These are phyloP conservation scores for Phalaenopsis equestris DNA, from an alignment of 106 monocot genomes.

Conservation along the genomic window DNA sequence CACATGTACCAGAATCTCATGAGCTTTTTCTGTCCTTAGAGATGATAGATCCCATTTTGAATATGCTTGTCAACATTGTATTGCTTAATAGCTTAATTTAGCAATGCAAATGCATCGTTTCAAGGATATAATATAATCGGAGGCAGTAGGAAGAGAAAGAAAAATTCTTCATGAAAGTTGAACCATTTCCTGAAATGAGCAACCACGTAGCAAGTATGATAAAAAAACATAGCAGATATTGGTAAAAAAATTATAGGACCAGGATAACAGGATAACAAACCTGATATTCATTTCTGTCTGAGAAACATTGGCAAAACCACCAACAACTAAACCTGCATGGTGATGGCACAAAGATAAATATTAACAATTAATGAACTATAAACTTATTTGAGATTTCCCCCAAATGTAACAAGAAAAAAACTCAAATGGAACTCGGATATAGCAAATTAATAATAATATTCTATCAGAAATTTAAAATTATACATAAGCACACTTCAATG, in stretches of 20 bases:
- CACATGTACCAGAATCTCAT: too few species aligned
- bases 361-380: not conserved
- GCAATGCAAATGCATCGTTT: too few species aligned
- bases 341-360: constrained; percentile 1
- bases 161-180: constrained; percentile 99
- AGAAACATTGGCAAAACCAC: constrained; percentile 81
- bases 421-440: not conserved
- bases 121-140: constrained; percentile 99
- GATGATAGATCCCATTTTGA: too few species aligned
- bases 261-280: constrained; percentile 21
- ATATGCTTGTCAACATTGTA: too few species aligned
- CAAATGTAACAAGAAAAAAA: not conserved
- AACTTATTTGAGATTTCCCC: not conserved
- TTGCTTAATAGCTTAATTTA: too few species aligned
- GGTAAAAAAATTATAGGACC: not conserved
- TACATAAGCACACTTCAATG: not conserved
- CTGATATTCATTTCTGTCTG: constrained; percentile 77
- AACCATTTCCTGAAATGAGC: constrained; percentile 62
- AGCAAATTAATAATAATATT: not conserved
- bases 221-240: not conserved
- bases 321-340: constrained; percentile 70
- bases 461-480: not conserved
- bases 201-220: not conserved
- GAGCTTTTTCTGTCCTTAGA: too few species aligned
- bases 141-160: constrained; percentile 94